A percentile compares a stretch with the other conserved stretches of the same genome.
Conservation (phyloP, 2,329 filamentous ascomycete species). For the Aspergillus luchuensis region DNA sequence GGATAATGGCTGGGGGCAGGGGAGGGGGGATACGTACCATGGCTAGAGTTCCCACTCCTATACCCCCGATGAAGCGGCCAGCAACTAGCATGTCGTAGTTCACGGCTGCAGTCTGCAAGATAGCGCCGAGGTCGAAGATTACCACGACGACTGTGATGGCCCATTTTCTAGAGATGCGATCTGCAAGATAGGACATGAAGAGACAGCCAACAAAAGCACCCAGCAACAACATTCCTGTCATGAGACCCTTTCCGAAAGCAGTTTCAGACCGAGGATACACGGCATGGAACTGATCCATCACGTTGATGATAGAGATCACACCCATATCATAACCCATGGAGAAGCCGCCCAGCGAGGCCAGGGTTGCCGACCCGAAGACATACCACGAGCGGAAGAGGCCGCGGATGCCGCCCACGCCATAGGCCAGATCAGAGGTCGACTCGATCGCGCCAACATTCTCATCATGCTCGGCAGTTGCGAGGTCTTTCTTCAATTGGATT, state of each 20-base stretch:
- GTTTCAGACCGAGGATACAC: slow-evolving; percentile 31
- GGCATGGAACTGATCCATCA: slow-evolving; percentile 49
- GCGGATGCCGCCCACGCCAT: slow-evolving; percentile 32
- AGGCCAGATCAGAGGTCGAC: slow-evolving; percentile 12
- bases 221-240: slow-evolving; percentile 49
- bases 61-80: slow-evolving; percentile 41
- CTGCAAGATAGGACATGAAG: slow-evolving; percentile 42
- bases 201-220: slow-evolving; percentile 40
- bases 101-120: slow-evolving; percentile 38
- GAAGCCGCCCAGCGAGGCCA: slow-evolving; percentile 46
- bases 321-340: slow-evolving; percentile 50
- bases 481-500: not conserved
- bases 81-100: slow-evolving; percentile 34
- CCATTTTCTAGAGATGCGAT: slow-evolving; percentile 47
- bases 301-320: slow-evolving; percentile 48
- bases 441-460: not conserved
- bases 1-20: not conserved
- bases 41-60: slow-evolving; percentile 39
- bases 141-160: slow-evolving; percentile 34
- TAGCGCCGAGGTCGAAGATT: slow-evolving; percentile 48
- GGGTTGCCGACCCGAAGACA: slow-evolving; percentile 43
- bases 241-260: slow-evolving; percentile 27
- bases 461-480: not conserved
- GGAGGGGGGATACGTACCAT: slow-evolving; percentile 32
- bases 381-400: slow-evolving; percentile 41